Conservation (phyloP, 768 basidiomycete genomes). For the Macrolepiota albuminosa region DNA sequence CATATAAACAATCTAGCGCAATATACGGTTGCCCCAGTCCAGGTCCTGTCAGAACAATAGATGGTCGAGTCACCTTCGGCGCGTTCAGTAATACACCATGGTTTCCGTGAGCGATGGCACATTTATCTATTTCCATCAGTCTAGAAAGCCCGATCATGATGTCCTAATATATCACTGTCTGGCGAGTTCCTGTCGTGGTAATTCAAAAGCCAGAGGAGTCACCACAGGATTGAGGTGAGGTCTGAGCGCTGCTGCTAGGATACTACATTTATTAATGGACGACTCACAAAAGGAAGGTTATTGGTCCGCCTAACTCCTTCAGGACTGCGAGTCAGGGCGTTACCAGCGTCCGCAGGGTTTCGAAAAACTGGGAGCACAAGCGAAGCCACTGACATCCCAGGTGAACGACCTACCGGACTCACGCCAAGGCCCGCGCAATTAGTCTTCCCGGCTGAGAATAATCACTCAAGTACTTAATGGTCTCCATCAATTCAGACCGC, state of each 20-base stretch:
- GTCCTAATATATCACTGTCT: background rate
- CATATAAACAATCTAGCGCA: background rate
- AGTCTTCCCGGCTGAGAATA: too few relatives aligned
- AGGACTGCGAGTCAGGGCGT: background rate
- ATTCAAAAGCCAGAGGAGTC: background rate
- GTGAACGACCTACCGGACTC: too few relatives aligned
- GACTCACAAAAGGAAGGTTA: background rate
- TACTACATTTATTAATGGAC: background rate
- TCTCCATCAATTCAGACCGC: background rate
- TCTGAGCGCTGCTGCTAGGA: background rate
- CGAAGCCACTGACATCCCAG: too few relatives aligned
- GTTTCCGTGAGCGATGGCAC: background rate
- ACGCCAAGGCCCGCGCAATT: too few relatives aligned
- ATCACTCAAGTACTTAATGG: too few relatives aligned
- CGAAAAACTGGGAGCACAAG: too few relatives aligned
- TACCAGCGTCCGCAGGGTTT: too few relatives aligned
- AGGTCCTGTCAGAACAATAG: background rate
- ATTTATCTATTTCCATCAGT: background rate
- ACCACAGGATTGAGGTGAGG: background rate
- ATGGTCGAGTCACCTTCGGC: background rate
- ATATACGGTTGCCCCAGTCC: background rate
- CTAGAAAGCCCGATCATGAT: background rate
- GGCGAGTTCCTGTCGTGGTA: background rate
- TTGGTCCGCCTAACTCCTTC: background rate
- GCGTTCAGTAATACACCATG: background rate